These are phyloP conservation scores for Quercus berberidifolia DNA, from an alignment of 306 rosid genomes.

Conservation along the genomic window DNA sequence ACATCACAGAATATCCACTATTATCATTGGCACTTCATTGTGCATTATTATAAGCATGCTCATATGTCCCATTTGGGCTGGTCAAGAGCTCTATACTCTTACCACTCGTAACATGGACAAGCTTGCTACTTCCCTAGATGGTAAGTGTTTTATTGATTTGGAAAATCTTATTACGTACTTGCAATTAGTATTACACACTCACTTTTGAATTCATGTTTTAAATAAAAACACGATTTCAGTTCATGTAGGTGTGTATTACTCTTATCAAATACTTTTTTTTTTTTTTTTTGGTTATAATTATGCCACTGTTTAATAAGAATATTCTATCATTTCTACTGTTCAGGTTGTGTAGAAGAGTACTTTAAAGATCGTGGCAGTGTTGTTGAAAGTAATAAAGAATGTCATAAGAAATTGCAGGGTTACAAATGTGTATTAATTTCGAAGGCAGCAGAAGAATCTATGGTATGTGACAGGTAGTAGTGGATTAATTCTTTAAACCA, in stretches of 20 bases:
- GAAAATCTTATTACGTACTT: no score
- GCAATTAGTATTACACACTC: no score
- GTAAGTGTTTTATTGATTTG: slow-evolving; percentile 28
- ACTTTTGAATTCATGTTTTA: no score
- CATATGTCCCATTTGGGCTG: slow-evolving; percentile 89
- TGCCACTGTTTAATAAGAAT: neutral
- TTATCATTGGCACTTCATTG: slow-evolving; percentile 59
- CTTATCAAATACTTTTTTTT: neutral
- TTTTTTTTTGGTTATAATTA: neutral
- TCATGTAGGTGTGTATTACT: no score
- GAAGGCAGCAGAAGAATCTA: slow-evolving; percentile 60
- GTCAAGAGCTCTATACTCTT: slow-evolving; percentile 58
- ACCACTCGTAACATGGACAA: slow-evolving; percentile 64
- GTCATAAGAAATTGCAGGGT: slow-evolving; percentile 36
- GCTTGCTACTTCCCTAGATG: slow-evolving; percentile 59
- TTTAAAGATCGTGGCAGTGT: slow-evolving; percentile 22
- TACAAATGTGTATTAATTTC: slow-evolving; percentile 67
- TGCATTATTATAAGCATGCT: slow-evolving; percentile 51
- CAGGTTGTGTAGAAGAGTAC: slow-evolving; percentile 57
- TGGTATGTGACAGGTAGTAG: slow-evolving; percentile 38
- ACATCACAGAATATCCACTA: slow-evolving; percentile 53
- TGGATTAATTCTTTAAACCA: neutral
- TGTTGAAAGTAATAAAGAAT: slow-evolving; percentile 25
- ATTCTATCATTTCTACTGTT: neutral
- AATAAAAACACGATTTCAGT: no score